Conservation (phyloP, 140 eudicot genomes). For the Bidens hawaiensis region DNA sequence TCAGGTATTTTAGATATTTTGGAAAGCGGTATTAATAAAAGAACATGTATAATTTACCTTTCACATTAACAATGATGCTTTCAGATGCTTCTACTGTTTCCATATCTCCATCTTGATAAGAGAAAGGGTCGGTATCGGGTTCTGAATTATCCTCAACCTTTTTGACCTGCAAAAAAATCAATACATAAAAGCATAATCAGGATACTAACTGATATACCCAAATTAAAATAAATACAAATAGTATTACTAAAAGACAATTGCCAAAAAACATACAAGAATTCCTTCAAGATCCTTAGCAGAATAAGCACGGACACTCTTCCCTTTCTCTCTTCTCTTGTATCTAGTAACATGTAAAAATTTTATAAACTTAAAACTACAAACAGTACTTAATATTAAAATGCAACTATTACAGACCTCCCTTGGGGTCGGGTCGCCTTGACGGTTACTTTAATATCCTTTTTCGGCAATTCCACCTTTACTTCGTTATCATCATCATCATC, state of each 20-base stretch:
- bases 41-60: slow-evolving; percentile 39
- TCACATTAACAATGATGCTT: slow-evolving; percentile 29
- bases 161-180: slow-evolving; percentile 43
- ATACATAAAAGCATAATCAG: neutral
- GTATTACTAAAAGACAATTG: neutral
- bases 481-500: slow-evolving; percentile 29
- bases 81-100: slow-evolving; percentile 35
- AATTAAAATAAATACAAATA: neutral
- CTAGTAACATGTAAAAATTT: slow-evolving; percentile 24
- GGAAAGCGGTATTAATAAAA: neutral
- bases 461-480: slow-evolving; percentile 22
- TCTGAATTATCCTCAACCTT: slow-evolving; percentile 50
- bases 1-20: neutral
- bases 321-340: slow-evolving; percentile 85
- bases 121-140: slow-evolving; percentile 12
- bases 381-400: neutral
- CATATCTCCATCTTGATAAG: slow-evolving; percentile 24
- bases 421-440: slow-evolving; percentile 81
- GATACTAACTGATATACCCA: neutral
- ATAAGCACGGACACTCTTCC: slow-evolving; percentile 72
- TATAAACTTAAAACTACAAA: neutral
- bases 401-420: slow-evolving; percentile 57
- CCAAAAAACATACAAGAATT: slow-evolving; percentile 56
- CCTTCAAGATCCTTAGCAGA: slow-evolving; percentile 91
- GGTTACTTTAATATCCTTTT: slow-evolving; percentile 33